phyloP scores from a whole-genome alignment of 208 protist genomes.

The Trichomonas vaginalis region DNA sequence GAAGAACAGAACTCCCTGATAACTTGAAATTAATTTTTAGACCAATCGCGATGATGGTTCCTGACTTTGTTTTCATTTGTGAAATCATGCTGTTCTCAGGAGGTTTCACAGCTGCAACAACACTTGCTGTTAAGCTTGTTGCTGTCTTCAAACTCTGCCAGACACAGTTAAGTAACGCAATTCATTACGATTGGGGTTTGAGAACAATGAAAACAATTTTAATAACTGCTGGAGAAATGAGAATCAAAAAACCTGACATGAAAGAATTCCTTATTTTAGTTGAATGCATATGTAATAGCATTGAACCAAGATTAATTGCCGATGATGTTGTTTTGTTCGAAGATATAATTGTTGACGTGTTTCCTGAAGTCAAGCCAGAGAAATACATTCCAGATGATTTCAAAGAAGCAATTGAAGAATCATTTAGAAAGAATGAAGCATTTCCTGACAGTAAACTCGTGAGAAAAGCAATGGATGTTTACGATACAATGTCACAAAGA shows the following conservation, averaged over 20 bases:
- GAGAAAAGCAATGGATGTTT: constrained; percentile 31
- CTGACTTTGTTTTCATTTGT: constrained; percentile 91
- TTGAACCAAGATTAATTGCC: constrained; percentile 41
- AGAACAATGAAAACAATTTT: constrained; percentile 91
- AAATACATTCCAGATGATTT: constrained; percentile 32
- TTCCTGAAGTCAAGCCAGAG: constrained; percentile 33
- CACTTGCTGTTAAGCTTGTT: constrained; percentile 81
- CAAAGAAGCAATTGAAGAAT: constrained; percentile 23
- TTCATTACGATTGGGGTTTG: constrained; percentile 96
- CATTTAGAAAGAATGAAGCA: background rate
- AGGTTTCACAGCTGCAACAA: constrained; percentile 73
- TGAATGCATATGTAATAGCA: constrained; percentile 57
- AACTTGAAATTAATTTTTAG: constrained; percentile 66
- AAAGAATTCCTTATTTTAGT: constrained; percentile 73
- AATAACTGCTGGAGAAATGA: constrained; percentile 70
- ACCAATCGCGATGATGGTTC: constrained; percentile 83
- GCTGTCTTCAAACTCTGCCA: constrained; percentile 81
- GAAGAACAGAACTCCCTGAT: constrained; percentile 82
- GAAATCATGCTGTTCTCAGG: constrained; percentile 89
- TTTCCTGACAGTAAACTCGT: background rate
- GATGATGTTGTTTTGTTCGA: constrained; percentile 74
- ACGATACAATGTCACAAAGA: constrained; percentile 84
- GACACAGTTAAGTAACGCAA: constrained; percentile 76
- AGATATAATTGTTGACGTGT: constrained; percentile 66
- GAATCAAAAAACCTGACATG: constrained; percentile 66